Percentiles rank a stretch among this genome's conserved stretches.
Conservation (phyloP, 1,284 basidiomycete species). For the Sanghuangporus baumii region DNA sequence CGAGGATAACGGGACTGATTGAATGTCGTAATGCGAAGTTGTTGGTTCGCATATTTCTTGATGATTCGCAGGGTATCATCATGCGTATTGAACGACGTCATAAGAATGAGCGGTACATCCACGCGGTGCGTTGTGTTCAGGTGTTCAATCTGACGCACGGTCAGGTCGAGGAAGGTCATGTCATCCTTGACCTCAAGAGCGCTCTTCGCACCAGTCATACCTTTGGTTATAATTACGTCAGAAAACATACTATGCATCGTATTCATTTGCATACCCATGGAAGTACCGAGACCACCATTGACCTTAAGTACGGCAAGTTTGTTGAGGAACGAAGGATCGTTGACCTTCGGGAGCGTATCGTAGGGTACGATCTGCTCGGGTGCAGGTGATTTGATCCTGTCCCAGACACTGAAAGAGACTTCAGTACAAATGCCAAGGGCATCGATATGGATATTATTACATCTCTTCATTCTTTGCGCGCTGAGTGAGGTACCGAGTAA, state of each 20-base stretch:
- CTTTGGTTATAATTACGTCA: slow-evolving; percentile 29
- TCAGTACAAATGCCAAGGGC: slow-evolving; percentile 11
- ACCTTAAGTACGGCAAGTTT: slow-evolving; percentile 99
- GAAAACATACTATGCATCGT: neutral
- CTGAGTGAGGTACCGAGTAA: slow-evolving; percentile 95
- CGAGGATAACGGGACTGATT: slow-evolving; percentile 99
- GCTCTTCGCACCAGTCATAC: slow-evolving; percentile 91
- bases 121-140: slow-evolving; percentile 68
- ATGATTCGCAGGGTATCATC: slow-evolving; percentile 97
- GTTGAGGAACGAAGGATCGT: slow-evolving; percentile 71
- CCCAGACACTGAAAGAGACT: slow-evolving; percentile 77
- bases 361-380: slow-evolving; percentile 93
- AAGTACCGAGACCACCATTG: slow-evolving; percentile 98
- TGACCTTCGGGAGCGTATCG: slow-evolving; percentile 57
- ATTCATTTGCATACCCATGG: slow-evolving; percentile 69
- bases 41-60: slow-evolving; percentile 99
- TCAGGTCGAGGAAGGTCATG: slow-evolving; percentile 99
- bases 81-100: slow-evolving; percentile 99
- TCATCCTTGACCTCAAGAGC: slow-evolving; percentile 92
- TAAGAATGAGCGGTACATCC: slow-evolving; percentile 96
- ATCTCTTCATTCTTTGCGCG: slow-evolving; percentile 93
- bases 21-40: slow-evolving; percentile 92
- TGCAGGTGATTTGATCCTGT: slow-evolving; percentile 93
- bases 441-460: slow-evolving; percentile 46
- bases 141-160: slow-evolving; percentile 94